phyloP scores from a whole-genome alignment of 2,329 filamentous ascomycete species.

The Clonostachys rhizophaga region DNA sequence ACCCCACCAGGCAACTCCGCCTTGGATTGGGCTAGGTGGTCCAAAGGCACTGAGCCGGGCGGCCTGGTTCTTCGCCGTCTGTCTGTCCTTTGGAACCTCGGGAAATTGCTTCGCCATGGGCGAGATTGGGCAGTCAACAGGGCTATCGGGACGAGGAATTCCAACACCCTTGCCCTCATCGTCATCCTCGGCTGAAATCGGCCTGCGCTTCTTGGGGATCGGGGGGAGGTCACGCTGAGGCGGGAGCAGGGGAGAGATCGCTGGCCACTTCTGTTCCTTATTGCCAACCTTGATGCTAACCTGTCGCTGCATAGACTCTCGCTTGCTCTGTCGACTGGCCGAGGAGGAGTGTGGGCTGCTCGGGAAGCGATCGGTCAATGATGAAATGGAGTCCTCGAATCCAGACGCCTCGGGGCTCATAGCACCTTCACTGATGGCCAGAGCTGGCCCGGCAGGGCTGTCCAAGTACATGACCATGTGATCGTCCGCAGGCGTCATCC shows the following conservation, averaged over 20 bases:
- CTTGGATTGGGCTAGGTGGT: constrained; percentile 8
- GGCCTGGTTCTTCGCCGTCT: constrained; percentile 27
- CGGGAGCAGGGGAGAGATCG: neutral
- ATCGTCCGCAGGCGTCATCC: constrained; percentile 8
- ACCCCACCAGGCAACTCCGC: constrained; percentile 30
- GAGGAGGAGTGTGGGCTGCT: neutral
- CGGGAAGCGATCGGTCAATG: too few species aligned
- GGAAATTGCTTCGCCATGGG: constrained; percentile 18
- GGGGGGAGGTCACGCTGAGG: neutral
- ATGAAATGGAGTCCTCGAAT: too few species aligned
- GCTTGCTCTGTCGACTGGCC: neutral
- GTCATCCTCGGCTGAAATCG: constrained; percentile 4
- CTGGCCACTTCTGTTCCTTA: too few species aligned
- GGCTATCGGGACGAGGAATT: constrained; percentile 33
- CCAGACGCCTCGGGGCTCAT: neutral
- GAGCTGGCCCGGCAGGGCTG: constrained; percentile 8
- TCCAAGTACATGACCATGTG: constrained; percentile 23
- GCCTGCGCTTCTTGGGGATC: neutral
- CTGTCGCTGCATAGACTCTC: neutral
- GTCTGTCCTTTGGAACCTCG: constrained; percentile 9
- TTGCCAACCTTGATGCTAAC: neutral
- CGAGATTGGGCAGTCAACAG: constrained; percentile 15
- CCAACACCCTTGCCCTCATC: constrained; percentile 10
- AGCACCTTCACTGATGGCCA: neutral
- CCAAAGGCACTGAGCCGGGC: constrained; percentile 36